phyloP scores from a whole-genome alignment of 225 moss, liverwort and hornwort species.

The Marchantia polymorpha region DNA sequence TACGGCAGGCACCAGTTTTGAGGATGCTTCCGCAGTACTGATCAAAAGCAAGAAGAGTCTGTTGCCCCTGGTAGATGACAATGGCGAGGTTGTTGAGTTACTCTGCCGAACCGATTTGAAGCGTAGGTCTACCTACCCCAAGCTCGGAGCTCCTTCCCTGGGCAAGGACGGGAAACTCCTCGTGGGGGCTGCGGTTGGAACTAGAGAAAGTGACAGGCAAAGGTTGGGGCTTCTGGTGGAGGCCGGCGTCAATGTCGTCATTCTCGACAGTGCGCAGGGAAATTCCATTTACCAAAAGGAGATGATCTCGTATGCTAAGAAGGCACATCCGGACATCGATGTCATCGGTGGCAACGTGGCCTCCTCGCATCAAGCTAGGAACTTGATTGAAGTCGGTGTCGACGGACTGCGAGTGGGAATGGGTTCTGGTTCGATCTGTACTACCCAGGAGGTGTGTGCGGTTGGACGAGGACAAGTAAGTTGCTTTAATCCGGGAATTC shows the following conservation, averaged over 20 bases:
- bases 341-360: slow-evolving; percentile 90
- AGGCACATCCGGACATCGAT: slow-evolving; percentile 56
- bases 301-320: slow-evolving; percentile 67
- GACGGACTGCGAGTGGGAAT: slow-evolving; percentile 84
- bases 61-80: slow-evolving; percentile 52
- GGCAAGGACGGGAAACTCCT: slow-evolving; percentile 58
- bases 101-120: slow-evolving; percentile 64
- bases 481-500: not conserved
- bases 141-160: slow-evolving; percentile 44
- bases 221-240: slow-evolving; percentile 53
- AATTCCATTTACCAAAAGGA: slow-evolving; percentile 61
- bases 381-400: slow-evolving; percentile 67
- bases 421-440: slow-evolving; percentile 91
- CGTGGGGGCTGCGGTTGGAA: slow-evolving; percentile 72
- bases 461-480: slow-evolving; percentile 81
- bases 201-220: slow-evolving; percentile 56
- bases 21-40: slow-evolving; percentile 44
- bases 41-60: slow-evolving; percentile 65
- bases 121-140: slow-evolving; percentile 32
- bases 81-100: slow-evolving; percentile 49
- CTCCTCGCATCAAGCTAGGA: slow-evolving; percentile 59
- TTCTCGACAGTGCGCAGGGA: slow-evolving; percentile 81
- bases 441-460: slow-evolving; percentile 86
- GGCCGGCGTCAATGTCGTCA: slow-evolving; percentile 62
- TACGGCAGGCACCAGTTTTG: slow-evolving; percentile 42